These are phyloP conservation scores for Galerina marginata DNA, from an alignment of 768 basidiomycete species.

Conservation along the genomic window DNA sequence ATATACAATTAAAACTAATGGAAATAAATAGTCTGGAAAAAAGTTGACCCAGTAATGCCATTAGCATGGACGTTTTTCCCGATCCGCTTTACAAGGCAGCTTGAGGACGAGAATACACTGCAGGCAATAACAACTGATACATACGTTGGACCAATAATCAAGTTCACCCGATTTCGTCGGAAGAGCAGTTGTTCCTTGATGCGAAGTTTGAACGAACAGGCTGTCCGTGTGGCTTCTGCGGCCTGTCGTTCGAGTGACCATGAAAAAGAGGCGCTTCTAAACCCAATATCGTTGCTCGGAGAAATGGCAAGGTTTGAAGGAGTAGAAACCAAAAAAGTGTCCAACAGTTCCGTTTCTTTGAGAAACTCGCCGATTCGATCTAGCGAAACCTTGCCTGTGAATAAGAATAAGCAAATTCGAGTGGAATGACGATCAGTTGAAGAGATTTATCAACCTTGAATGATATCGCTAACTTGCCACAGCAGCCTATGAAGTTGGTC, in stretches of 20 bases:
- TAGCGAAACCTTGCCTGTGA: constrained; percentile 60
- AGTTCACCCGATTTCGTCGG: constrained; percentile 10
- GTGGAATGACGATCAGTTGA: too few relatives aligned
- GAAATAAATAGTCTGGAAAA: not conserved
- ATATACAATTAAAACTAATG: not conserved
- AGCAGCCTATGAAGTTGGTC: constrained; percentile 7
- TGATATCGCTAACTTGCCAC: constrained; percentile 32
- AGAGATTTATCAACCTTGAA: not conserved
- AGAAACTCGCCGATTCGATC: constrained; percentile 54
- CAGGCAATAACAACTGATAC: not conserved
- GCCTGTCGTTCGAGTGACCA: constrained; percentile 50
- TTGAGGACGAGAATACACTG: too few relatives aligned
- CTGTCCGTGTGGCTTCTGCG: not conserved
- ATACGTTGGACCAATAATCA: constrained; percentile 16
- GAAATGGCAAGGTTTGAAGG: constrained; percentile 16
- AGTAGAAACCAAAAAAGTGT: constrained; percentile 30
- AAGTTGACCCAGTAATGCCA: constrained; percentile 8
- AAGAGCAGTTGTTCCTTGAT: constrained; percentile 44
- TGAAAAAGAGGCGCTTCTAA: constrained; percentile 57
- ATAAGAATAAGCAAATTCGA: not conserved
- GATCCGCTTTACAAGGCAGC: not conserved
- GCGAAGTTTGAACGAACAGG: constrained; percentile 26
- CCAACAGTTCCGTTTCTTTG: constrained; percentile 52
- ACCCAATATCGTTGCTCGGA: constrained; percentile 44
- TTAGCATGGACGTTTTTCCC: constrained; percentile 12